phyloP scores from a whole-genome alignment of 2,329 filamentous ascomycete species.

The Verticillium nonalfalfae region DNA sequence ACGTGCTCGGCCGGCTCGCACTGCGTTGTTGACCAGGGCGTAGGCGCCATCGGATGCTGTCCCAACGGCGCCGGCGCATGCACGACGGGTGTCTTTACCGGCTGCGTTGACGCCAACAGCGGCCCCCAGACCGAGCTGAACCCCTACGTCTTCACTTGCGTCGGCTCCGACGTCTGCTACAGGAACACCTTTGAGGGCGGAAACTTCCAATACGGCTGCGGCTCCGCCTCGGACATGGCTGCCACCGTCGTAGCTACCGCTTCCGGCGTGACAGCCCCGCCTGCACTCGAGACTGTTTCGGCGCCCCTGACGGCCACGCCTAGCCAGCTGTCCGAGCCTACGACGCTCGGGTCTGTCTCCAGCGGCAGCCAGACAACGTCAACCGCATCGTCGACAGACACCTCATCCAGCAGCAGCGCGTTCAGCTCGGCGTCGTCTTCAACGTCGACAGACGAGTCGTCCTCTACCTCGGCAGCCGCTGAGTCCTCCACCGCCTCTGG shows the following conservation, averaged over 20 bases:
- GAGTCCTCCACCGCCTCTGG: slow-evolving; percentile 12
- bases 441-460: background rate
- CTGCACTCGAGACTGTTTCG: slow-evolving; percentile 31
- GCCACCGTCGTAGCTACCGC: slow-evolving; percentile 42
- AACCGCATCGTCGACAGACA: slow-evolving; percentile 4
- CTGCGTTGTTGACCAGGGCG: slow-evolving; percentile 45
- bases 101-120: slow-evolving; percentile 47
- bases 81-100: slow-evolving; percentile 49
- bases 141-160: slow-evolving; percentile 51
- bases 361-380: slow-evolving; percentile 1
- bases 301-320: slow-evolving; percentile 32
- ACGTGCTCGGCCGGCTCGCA: slow-evolving; percentile 53
- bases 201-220: slow-evolving; percentile 52
- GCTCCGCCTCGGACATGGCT: slow-evolving; percentile 38
- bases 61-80: slow-evolving; percentile 42
- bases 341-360: slow-evolving; percentile 26
- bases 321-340: slow-evolving; percentile 31
- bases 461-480: slow-evolving; percentile 8
- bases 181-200: slow-evolving; percentile 49
- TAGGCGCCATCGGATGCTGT: slow-evolving; percentile 49
- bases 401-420: slow-evolving; percentile 4
- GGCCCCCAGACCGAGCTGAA: slow-evolving; percentile 42
- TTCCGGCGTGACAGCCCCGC: slow-evolving; percentile 28
- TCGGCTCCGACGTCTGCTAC: slow-evolving; percentile 46
- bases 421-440: background rate